These are phyloP conservation scores for Stenogyne calaminthoides DNA, from an alignment of 305 asterid species.

Conservation along the genomic window DNA sequence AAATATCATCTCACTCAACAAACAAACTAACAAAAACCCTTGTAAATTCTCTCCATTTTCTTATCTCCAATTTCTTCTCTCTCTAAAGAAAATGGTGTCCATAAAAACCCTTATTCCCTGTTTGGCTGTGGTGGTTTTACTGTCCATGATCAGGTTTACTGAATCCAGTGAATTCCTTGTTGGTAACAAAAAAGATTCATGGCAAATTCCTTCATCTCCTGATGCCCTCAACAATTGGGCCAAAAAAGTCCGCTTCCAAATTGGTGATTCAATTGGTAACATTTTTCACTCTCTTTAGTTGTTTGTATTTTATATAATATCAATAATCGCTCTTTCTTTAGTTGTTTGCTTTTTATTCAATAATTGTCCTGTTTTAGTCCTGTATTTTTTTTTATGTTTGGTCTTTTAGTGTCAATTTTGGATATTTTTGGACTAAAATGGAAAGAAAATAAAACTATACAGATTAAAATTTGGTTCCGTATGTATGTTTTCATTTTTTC, in stretches of 20 bases:
- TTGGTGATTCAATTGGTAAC: slow-evolving; percentile 61
- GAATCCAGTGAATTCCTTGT: slow-evolving; percentile 47
- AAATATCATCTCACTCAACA: background rate
- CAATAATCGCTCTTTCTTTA: too few species aligned
- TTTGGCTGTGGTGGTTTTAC: slow-evolving; percentile 26
- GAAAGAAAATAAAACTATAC: too few species aligned
- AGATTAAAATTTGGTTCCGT: too few species aligned
- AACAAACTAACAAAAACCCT: background rate
- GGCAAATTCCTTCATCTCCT: slow-evolving; percentile 59
- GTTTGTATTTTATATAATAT: too few species aligned
- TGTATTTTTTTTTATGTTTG: too few species aligned
- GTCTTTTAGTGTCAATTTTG: too few species aligned
- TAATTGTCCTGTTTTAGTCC: too few species aligned
- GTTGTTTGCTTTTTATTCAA: too few species aligned
- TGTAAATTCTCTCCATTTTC: background rate
- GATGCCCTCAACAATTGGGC: slow-evolving; percentile 59
- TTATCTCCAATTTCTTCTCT: too few species aligned
- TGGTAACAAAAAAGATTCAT: slow-evolving; percentile 38
- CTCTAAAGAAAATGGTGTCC: slow-evolving; percentile 41
- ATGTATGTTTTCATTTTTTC: too few species aligned
- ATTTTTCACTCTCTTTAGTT: background rate
- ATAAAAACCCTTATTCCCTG: slow-evolving; percentile 29
- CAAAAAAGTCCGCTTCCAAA: slow-evolving; percentile 43
- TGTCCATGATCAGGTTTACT: slow-evolving; percentile 28
- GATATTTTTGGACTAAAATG: too few species aligned